These are phyloP conservation scores for Floccularia luteovirens DNA, from an alignment of 768 basidiomycete genomes.

Conservation along the genomic window DNA sequence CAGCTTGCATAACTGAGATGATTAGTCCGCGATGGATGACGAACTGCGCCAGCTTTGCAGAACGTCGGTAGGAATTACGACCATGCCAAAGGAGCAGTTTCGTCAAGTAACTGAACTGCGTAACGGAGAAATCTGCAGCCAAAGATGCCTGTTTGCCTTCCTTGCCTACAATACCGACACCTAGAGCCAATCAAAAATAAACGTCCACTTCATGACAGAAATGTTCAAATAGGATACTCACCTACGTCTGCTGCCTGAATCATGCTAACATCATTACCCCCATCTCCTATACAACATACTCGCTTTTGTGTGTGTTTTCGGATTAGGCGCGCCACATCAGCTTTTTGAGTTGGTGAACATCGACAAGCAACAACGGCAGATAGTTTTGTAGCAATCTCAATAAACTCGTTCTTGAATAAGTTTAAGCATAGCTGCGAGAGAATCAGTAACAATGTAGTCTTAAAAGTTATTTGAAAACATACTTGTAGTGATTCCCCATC, in stretches of 20 bases:
- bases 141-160: slow-evolving; percentile 98
- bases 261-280: slow-evolving; percentile 99
- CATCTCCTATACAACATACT: slow-evolving; percentile 98
- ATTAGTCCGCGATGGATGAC: slow-evolving; percentile 97
- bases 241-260: slow-evolving; percentile 99
- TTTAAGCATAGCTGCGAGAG: slow-evolving; percentile 74
- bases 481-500: slow-evolving; percentile 97
- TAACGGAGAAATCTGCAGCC: slow-evolving; percentile 98
- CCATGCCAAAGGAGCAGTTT: slow-evolving; percentile 99
- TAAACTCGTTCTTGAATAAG: slow-evolving; percentile 88
- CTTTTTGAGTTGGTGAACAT: slow-evolving; percentile 98
- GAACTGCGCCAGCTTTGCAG: slow-evolving; percentile 96
- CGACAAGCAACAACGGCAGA: slow-evolving; percentile 96
- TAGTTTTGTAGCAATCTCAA: slow-evolving; percentile 92
- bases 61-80: slow-evolving; percentile 96
- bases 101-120: slow-evolving; percentile 91
- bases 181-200: slow-evolving; percentile 27
- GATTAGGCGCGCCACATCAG: slow-evolving; percentile 92
- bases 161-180: slow-evolving; percentile 97
- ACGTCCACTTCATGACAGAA: background rate
- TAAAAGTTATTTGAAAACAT: slow-evolving; percentile 8
- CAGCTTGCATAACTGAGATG: slow-evolving; percentile 97
- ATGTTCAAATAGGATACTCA: slow-evolving; percentile 30
- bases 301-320: slow-evolving; percentile 87
- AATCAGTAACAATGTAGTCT: background rate